Evolutionary conservation across 1,284 basidiomycete species (phyloP).

Genomic region (Trichosporon ovoides): DNA sequence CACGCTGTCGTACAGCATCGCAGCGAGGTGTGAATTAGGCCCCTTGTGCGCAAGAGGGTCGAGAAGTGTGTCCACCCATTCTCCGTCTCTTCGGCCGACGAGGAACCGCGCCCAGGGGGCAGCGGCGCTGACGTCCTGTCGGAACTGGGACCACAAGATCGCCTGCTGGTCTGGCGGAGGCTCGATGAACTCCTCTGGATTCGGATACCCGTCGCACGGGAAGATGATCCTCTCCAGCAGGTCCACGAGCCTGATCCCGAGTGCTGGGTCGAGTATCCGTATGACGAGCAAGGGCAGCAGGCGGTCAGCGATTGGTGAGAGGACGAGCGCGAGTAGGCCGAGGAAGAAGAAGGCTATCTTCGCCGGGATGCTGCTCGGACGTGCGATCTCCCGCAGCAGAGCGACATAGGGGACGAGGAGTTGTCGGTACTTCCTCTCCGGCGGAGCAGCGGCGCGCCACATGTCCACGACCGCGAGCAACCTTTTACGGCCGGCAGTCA

Average conservation of each 20-base stretch:
- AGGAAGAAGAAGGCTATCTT: slow-evolving; percentile 22
- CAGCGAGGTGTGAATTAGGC: slow-evolving; percentile 42
- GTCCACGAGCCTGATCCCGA: slow-evolving; percentile 23
- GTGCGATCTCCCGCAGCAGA: slow-evolving; percentile 9
- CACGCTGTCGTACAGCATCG: slow-evolving; percentile 31
- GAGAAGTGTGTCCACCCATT: neutral
- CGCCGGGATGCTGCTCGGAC: neutral
- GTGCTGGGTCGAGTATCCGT: slow-evolving; percentile 19
- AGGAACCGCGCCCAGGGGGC: neutral
- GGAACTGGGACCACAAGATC: neutral
- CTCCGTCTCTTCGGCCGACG: neutral
- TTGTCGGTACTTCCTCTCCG: slow-evolving; percentile 9
- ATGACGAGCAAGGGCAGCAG: slow-evolving; percentile 28
- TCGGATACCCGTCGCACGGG: slow-evolving; percentile 40
- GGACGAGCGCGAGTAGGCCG: slow-evolving; percentile 23
- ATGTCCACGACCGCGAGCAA: slow-evolving; percentile 1
- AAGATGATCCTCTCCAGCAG: slow-evolving; percentile 37
- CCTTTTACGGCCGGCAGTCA: neutral
- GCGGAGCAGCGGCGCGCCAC: slow-evolving; percentile 14
- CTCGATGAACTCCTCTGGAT: slow-evolving; percentile 32
- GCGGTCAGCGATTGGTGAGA: slow-evolving; percentile 31
- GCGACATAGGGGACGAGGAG: slow-evolving; percentile 19
- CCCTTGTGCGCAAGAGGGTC: slow-evolving; percentile 29
- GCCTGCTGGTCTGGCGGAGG: slow-evolving; percentile 33
- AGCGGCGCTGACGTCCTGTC: slow-evolving; percentile 6